A percentile compares a stretch with the other conserved stretches of the same genome.
Conservation (phyloP, 305 asterid species). For the Fraxinus nigra region DNA sequence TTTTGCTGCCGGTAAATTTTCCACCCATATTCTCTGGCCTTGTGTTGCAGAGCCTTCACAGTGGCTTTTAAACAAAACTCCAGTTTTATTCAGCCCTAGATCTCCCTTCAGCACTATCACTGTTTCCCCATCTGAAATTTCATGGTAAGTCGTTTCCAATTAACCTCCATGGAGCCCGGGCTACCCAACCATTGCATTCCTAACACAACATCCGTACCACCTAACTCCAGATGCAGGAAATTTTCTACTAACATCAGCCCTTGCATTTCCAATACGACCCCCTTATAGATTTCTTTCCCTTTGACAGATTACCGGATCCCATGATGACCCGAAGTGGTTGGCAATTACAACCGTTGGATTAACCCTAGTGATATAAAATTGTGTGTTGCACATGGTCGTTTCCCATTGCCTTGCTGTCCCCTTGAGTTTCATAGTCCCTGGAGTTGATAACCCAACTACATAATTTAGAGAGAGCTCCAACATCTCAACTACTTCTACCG, state of each 20-base stretch:
- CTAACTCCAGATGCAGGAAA: neutral
- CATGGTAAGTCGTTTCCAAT: neutral
- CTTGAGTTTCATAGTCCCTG: neutral
- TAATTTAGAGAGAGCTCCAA: neutral
- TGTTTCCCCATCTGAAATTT: neutral
- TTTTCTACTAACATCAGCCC: neutral
- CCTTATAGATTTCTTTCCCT: neutral
- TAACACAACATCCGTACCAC: neutral
- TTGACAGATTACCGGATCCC: neutral
- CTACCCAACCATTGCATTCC: neutral
- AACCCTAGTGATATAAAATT: neutral
- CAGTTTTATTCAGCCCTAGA: neutral
- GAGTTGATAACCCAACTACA: neutral
- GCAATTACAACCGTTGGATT: neutral
- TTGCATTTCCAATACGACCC: neutral
- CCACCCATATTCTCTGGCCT: too few relatives aligned
- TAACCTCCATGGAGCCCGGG: neutral
- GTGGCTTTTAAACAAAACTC: neutral
- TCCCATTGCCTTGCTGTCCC: rapidly evolving
- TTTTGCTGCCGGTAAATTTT: too few relatives aligned
- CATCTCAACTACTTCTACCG: neutral
- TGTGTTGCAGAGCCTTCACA: too few relatives aligned
- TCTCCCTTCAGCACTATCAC: neutral
- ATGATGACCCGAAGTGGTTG: neutral
- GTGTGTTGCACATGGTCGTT: neutral